phyloP scores from a whole-genome alignment of 2,329 filamentous ascomycete species.

The Xylaria sp. region DNA sequence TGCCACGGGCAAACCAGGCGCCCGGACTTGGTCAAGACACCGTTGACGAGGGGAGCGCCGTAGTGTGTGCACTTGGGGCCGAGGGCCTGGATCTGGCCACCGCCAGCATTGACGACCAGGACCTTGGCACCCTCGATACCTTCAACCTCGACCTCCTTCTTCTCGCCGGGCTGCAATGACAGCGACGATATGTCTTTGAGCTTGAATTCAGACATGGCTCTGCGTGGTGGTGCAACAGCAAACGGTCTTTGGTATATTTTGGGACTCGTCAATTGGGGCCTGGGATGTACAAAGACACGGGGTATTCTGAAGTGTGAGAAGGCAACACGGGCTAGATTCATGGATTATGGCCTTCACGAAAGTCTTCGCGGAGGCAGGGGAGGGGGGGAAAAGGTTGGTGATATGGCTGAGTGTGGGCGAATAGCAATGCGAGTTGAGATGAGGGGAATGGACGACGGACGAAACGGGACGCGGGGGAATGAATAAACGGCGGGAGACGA shows the following conservation, averaged over 20 bases:
- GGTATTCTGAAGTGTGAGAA: constrained; percentile 31
- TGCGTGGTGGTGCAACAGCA: constrained; percentile 39
- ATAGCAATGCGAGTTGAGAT: background rate
- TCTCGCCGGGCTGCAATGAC: constrained; percentile 80
- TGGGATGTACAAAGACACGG: constrained; percentile 29
- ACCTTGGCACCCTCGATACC: constrained; percentile 88
- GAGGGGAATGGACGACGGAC: background rate
- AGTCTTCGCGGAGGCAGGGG: constrained; percentile 8
- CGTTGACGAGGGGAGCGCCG: constrained; percentile 87
- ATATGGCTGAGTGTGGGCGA: background rate
- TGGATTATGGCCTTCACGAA: constrained; percentile 31
- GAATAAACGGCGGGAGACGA: background rate
- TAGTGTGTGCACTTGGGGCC: constrained; percentile 91
- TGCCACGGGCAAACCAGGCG: constrained; percentile 96
- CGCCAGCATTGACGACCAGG: constrained; percentile 81
- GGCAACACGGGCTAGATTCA: constrained; percentile 43
- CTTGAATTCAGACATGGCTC: constrained; percentile 69
- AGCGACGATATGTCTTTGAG: constrained; percentile 82
- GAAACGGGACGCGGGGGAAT: constrained; percentile 4
- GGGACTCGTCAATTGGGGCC: constrained; percentile 19
- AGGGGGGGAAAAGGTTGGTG: constrained; percentile 2
- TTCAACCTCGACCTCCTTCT: constrained; percentile 90
- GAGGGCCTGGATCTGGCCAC: constrained; percentile 76
- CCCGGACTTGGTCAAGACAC: constrained; percentile 83
- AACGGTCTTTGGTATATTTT: constrained; percentile 30